phyloP scores from a whole-genome alignment of 306 rosid species.

The Glycine tomentella region DNA sequence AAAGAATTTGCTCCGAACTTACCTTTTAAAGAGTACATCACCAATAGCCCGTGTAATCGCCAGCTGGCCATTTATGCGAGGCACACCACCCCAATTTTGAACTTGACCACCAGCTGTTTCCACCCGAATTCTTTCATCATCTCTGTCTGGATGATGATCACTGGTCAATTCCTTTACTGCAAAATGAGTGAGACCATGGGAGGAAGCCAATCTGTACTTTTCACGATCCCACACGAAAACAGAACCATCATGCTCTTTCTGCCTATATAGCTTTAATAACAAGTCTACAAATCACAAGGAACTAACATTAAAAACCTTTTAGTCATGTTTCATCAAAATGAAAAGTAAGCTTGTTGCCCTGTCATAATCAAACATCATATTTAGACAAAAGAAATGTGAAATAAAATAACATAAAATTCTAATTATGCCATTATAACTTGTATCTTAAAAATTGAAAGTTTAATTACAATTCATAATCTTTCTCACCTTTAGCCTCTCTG shows the following conservation, averaged over 20 bases:
- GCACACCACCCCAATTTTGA: constrained; percentile 84
- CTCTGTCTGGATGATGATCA: constrained; percentile 96
- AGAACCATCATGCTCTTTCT: constrained; percentile 67
- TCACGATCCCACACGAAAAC: constrained; percentile 63
- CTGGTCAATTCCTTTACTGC: constrained; percentile 88
- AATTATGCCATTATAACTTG: constrained; percentile 26
- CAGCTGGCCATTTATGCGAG: constrained; percentile 90
- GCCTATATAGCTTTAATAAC: constrained; percentile 73
- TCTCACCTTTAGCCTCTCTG: constrained; percentile 90
- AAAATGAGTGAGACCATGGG: constrained; percentile 67
- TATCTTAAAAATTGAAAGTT: constrained; percentile 3
- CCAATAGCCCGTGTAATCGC: constrained; percentile 94
- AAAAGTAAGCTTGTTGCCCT: constrained; percentile 15
- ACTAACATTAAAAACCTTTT: constrained; percentile 43
- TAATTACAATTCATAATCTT: constrained; percentile 35
- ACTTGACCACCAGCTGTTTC: constrained; percentile 97
- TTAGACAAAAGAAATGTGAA: background rate
- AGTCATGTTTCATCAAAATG: constrained; percentile 41
- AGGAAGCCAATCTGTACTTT: constrained; percentile 62
- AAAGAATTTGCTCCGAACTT: constrained; percentile 46
- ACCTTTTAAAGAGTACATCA: constrained; percentile 83
- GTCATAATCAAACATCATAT: background rate
- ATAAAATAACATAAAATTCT: constrained; percentile 28
- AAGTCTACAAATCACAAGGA: constrained; percentile 67
- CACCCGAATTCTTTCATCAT: constrained; percentile 85